These are phyloP conservation scores for Beauveria asiatica DNA, from an alignment of 2,329 filamentous ascomycete genomes.

Conservation along the genomic window DNA sequence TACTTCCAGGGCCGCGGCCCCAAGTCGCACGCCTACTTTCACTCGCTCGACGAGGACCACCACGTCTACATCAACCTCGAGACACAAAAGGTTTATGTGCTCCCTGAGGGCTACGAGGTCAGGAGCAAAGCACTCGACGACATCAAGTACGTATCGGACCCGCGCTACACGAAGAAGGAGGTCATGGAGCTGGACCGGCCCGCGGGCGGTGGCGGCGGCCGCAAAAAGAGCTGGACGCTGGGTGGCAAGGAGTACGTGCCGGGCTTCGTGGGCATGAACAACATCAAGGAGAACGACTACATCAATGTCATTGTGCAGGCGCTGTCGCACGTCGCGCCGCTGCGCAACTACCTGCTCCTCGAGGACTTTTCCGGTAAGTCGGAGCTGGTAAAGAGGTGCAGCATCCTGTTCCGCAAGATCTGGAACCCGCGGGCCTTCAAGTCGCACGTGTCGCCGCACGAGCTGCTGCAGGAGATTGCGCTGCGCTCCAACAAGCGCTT, in stretches of 20 bases:
- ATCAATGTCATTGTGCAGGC: slow-evolving; percentile 92
- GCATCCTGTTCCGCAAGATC: slow-evolving; percentile 87
- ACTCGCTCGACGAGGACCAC: slow-evolving; percentile 88
- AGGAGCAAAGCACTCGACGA: slow-evolving; percentile 90
- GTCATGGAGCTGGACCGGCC: slow-evolving; percentile 70
- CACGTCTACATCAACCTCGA: slow-evolving; percentile 99
- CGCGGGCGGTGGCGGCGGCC: slow-evolving; percentile 26
- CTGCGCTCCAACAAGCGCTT: slow-evolving; percentile 87
- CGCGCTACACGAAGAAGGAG: slow-evolving; percentile 70
- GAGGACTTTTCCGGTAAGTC: slow-evolving; percentile 65
- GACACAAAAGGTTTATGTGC: slow-evolving; percentile 79
- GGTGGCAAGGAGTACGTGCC: slow-evolving; percentile 79
- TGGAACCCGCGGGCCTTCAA: slow-evolving; percentile 98
- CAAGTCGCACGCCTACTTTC: slow-evolving; percentile 95
- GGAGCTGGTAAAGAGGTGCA: slow-evolving; percentile 81
- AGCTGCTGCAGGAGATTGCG: slow-evolving; percentile 90
- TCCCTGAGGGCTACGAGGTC: slow-evolving; percentile 96
- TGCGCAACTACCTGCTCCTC: slow-evolving; percentile 87
- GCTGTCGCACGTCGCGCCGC: slow-evolving; percentile 77
- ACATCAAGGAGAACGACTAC: slow-evolving; percentile 99
- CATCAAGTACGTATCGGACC: slow-evolving; percentile 96
- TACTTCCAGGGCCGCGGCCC: slow-evolving; percentile 93
- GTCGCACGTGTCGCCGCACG: slow-evolving; percentile 92
- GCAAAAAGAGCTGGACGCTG: slow-evolving; percentile 59
- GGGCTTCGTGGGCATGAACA: slow-evolving; percentile 98